Conservation (phyloP, 2,329 filamentous ascomycete genomes). For the Paecilomyces formosus region DNA sequence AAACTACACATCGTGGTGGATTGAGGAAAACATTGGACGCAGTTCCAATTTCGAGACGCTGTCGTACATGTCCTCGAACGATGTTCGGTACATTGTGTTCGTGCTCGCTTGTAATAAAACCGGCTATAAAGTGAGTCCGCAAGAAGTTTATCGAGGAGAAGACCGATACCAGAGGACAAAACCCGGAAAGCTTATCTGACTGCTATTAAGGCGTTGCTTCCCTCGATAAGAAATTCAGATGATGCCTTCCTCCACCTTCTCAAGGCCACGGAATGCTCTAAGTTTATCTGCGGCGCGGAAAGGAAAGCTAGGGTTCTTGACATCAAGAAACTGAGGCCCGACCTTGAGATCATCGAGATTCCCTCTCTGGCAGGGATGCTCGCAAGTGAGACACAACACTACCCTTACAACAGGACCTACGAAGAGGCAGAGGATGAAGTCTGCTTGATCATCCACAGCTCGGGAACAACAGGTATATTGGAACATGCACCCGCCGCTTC, state of each 20-base stretch:
- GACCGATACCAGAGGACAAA: background rate
- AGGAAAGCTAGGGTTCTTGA: constrained; percentile 32
- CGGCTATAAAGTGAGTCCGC: constrained; percentile 13
- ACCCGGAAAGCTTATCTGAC: background rate
- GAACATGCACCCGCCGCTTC: background rate
- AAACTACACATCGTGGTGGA: constrained; percentile 15
- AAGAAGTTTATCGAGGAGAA: background rate
- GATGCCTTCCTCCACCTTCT: constrained; percentile 11
- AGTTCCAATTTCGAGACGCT: constrained; percentile 10
- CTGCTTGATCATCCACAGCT: constrained; percentile 26
- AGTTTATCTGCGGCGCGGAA: constrained; percentile 21
- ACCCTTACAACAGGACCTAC: constrained; percentile 12
- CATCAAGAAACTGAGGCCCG: constrained; percentile 6
- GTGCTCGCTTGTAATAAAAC: constrained; percentile 17
- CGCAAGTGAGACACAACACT: constrained; percentile 6
- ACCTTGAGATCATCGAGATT: constrained; percentile 6
- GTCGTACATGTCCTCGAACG: constrained; percentile 17
- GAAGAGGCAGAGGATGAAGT: constrained; percentile 14
- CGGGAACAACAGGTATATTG: constrained; percentile 27
- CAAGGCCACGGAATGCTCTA: constrained; percentile 8
- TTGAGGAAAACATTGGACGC: constrained; percentile 13
- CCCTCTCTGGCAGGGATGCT: constrained; percentile 10
- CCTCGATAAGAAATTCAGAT: constrained; percentile 15
- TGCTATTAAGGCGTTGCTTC: constrained; percentile 9
- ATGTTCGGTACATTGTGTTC: constrained; percentile 16